Evolutionary conservation across 768 basidiomycete genomes (phyloP).

Genomic region (Boletus rubroflammeus): DNA sequence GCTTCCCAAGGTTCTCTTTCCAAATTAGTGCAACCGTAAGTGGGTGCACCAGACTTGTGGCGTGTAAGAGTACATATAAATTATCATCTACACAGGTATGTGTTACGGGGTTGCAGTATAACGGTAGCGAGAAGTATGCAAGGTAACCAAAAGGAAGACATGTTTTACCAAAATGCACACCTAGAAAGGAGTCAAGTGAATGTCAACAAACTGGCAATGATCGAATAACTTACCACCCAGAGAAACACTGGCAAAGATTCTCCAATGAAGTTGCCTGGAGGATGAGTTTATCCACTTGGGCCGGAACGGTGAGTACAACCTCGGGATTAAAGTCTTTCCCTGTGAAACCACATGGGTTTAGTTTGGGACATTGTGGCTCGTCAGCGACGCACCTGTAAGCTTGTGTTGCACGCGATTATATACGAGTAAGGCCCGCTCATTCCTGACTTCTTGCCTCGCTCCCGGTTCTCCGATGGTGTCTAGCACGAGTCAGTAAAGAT

Average conservation of each 20-base stretch:
- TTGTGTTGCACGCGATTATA: conserved; percentile 96
- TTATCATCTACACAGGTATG: conserved; percentile 5
- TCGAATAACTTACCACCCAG: conserved; percentile 64
- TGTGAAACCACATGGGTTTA: conserved; percentile 25
- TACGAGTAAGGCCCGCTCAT: conserved; percentile 85
- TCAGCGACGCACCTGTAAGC: conserved; percentile 64
- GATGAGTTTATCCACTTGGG: conserved; percentile 91
- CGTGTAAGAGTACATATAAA: background rate
- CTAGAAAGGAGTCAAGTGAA: conserved; percentile 25
- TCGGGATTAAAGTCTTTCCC: conserved; percentile 94
- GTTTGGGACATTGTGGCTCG: background rate
- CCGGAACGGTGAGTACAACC: conserved; percentile 62
- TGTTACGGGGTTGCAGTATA: conserved; percentile 23
- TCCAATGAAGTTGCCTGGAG: conserved; percentile 90
- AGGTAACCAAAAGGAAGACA: conserved; percentile 1
- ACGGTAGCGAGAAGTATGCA: conserved; percentile 14
- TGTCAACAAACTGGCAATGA: background rate
- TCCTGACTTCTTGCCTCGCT: conserved; percentile 80
- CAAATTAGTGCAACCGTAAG: conserved; percentile 6
- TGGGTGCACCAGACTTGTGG: background rate
- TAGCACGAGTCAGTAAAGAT: conserved; percentile 15
- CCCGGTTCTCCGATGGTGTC: conserved; percentile 49
- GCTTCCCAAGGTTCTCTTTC: conserved; percentile 1
- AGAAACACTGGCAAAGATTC: conserved; percentile 95
- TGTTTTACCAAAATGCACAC: conserved; percentile 73